Percentiles rank a stretch among this genome's conserved stretches.
phyloP scores from a whole-genome alignment of 306 rosid genomes.

The Vicia sativa region DNA sequence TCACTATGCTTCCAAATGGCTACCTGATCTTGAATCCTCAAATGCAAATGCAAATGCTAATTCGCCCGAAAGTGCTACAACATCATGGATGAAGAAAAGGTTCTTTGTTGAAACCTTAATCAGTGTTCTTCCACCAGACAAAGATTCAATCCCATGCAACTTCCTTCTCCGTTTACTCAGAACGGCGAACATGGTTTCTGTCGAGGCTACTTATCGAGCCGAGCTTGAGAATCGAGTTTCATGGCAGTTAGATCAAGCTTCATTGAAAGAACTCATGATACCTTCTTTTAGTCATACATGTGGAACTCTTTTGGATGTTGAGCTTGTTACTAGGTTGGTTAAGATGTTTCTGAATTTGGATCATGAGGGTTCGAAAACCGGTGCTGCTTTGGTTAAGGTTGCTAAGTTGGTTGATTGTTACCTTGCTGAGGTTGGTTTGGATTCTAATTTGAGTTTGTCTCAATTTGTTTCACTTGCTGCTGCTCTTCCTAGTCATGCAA shows the following conservation, averaged over 20 bases:
- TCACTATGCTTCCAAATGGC: conserved; percentile 94
- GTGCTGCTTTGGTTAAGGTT: conserved; percentile 74
- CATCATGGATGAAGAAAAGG: conserved; percentile 79
- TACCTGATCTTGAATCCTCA: conserved; percentile 28
- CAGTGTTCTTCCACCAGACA: conserved; percentile 84
- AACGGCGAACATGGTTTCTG: conserved; percentile 80
- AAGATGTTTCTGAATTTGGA: conserved; percentile 69
- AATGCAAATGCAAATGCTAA: neutral
- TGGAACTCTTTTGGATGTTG: conserved; percentile 78
- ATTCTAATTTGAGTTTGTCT: conserved; percentile 56
- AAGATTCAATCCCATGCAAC: conserved; percentile 82
- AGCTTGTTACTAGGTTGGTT: conserved; percentile 65
- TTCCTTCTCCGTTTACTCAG: conserved; percentile 83
- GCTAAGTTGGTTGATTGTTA: conserved; percentile 79
- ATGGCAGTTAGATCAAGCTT: conserved; percentile 86
- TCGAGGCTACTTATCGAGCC: conserved; percentile 54
- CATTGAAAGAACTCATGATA: conserved; percentile 76
- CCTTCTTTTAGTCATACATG: conserved; percentile 91
- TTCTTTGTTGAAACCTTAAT: conserved; percentile 90
- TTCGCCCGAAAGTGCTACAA: conserved; percentile 57
- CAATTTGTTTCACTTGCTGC: conserved; percentile 68
- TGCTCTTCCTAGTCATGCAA: conserved; percentile 74
- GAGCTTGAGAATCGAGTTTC: conserved; percentile 80
- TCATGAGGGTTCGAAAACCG: conserved; percentile 52
- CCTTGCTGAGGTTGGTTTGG: conserved; percentile 81